Percentiles rank a stretch among this genome's conserved stretches.
These are phyloP conservation scores for Aspergillus novofumigatus DNA, from an alignment of 2,329 filamentous ascomycete species.

Conservation along the genomic window DNA sequence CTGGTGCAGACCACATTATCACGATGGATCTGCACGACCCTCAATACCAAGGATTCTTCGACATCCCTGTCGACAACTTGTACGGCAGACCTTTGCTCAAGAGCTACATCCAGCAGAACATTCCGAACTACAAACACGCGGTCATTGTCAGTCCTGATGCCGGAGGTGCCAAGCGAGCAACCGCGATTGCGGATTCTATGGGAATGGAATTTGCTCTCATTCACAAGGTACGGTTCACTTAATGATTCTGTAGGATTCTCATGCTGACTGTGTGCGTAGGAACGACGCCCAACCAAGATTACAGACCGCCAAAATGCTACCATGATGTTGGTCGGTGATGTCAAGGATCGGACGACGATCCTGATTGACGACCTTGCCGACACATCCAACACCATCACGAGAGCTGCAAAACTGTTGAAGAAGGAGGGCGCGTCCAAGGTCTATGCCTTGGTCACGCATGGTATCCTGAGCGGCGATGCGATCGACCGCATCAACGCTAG, in stretches of 20 bases:
- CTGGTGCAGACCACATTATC: slow-evolving; percentile 93
- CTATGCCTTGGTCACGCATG: slow-evolving; percentile 90
- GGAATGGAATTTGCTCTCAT: slow-evolving; percentile 96
- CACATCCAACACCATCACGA: slow-evolving; percentile 94
- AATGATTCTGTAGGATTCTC: slow-evolving; percentile 17
- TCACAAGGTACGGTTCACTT: slow-evolving; percentile 69
- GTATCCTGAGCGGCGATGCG: slow-evolving; percentile 90
- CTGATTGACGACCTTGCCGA: slow-evolving; percentile 92
- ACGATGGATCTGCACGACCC: slow-evolving; percentile 96
- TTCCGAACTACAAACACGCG: slow-evolving; percentile 76
- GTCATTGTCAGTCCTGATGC: slow-evolving; percentile 96
- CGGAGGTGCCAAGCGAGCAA: slow-evolving; percentile 92
- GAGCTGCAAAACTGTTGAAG: slow-evolving; percentile 94
- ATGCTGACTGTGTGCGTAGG: slow-evolving; percentile 47
- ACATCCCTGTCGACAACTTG: slow-evolving; percentile 96
- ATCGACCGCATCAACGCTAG: slow-evolving; percentile 92
- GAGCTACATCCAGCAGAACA: slow-evolving; percentile 70
- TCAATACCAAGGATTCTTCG: slow-evolving; percentile 98
- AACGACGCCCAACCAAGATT: slow-evolving; percentile 83
- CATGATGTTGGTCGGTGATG: slow-evolving; percentile 92
- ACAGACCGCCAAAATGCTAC: slow-evolving; percentile 74
- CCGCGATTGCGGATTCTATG: slow-evolving; percentile 87
- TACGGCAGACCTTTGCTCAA: slow-evolving; percentile 62
- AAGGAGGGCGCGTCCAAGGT: slow-evolving; percentile 85
- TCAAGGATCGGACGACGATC: slow-evolving; percentile 76